Percentiles rank a stretch among this genome's conserved stretches.
These are phyloP conservation scores for Cladochytrium tenue DNA, from an alignment of 371 early-diverging fungal species.

Conservation along the genomic window DNA sequence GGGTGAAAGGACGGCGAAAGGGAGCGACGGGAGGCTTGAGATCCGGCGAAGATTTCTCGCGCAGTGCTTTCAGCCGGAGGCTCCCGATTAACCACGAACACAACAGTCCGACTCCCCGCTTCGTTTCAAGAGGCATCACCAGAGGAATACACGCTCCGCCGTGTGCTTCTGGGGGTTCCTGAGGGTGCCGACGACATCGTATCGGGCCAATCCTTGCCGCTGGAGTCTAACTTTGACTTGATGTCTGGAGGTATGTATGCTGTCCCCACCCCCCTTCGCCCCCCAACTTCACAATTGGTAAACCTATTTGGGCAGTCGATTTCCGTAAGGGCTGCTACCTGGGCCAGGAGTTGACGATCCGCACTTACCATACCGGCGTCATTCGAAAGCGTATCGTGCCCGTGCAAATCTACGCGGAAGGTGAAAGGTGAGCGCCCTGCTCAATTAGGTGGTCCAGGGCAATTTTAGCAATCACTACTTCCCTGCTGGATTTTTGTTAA, in stretches of 20 bases:
- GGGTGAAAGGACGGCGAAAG: too few species aligned
- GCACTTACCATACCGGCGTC: constrained; percentile 93
- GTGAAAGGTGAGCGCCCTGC: constrained; percentile 25
- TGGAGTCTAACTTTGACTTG: constrained; percentile 89
- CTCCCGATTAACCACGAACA: background rate
- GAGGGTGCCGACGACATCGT: constrained; percentile 86
- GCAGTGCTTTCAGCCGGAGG: background rate
- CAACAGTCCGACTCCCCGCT: constrained; percentile 30
- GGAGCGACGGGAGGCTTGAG: background rate
- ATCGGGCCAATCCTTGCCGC: constrained; percentile 69
- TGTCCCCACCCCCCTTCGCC: too few species aligned
- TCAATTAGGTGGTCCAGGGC: too few species aligned
- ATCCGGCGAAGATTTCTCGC: background rate
- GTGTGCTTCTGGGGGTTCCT: constrained; percentile 82
- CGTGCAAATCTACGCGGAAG: constrained; percentile 51
- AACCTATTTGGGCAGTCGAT: constrained; percentile 63
- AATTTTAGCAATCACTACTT: constrained; percentile 1
- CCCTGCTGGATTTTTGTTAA: too few species aligned
- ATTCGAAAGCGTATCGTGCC: constrained; percentile 91
- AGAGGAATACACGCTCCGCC: constrained; percentile 72
- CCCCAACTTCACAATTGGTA: background rate
- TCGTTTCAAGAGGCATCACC: constrained; percentile 47
- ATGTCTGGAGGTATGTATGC: constrained; percentile 85
- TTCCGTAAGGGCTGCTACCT: constrained; percentile 97
- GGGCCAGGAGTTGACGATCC: constrained; percentile 95